Base-by-base conservation (phyloP, 192 early-diverging fungal genomes). In the Globomyces pollinis-pini region DNA sequence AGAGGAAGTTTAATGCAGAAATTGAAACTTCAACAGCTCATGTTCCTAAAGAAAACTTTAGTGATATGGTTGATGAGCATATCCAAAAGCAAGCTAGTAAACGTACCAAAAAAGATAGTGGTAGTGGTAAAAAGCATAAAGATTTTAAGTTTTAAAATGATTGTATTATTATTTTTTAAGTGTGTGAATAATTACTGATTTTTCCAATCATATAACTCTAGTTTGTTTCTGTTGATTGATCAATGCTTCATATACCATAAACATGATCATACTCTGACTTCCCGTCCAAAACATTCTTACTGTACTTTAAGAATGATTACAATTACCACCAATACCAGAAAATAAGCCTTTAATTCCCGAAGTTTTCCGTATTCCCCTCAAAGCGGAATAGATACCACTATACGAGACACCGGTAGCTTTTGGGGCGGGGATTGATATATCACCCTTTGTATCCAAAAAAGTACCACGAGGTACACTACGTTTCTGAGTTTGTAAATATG, bases 41-140 rank as follows among this genome's bases (percentile, higher is more conserved):
- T 50, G 62, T 38, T 62, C 59, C 12, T 38, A 30, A 11, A 71
- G 84, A 51, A 89, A 91, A 96, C 55, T 77, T 95, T 24, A 86
- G 86, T 1, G 95, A 96, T 62, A 80, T 93, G 80, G 82, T 28
- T 5, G 88, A 86, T 8, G 89, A 93, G 52, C 89, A 93, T 74
- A 86, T 84, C 3, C 73, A 65, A 5, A 74, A 77, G 55, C 76
- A 88, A 53, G 68, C 81, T 7, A 79, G 79, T 50, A 91, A 89
- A 72, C 73, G 82, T 49, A 88, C 85, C 66, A 73, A 83, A 51
- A 59, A 68, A 31, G 67, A 83, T 29, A 78, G n/a, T n/a, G n/a
- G n/a, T n/a, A 65, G 70, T 29, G 53, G 60, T 58, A 63, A 61
- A 36, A 59, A 63, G 38, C 60, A 71, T 60, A 59, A 74, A 34